Percentiles rank a stretch among this genome's conserved stretches.
Evolutionary conservation across 371 early-diverging fungal species (phyloP).

Genomic region (Mucor racemosus): DNA sequence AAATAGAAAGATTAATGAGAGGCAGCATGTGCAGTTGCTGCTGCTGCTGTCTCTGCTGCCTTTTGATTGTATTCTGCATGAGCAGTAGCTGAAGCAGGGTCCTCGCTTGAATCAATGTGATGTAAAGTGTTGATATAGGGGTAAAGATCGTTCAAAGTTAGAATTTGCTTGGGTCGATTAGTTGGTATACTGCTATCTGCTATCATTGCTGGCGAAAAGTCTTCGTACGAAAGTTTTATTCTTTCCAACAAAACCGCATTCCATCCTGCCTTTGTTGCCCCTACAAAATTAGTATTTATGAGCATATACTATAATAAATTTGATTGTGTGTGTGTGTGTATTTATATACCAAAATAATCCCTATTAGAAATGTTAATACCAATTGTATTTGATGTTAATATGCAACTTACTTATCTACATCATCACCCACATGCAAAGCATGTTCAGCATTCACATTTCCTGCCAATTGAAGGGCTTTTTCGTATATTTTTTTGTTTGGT

Average conservation of each 20-base stretch:
- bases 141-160: conserved; percentile 23
- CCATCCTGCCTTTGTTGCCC: conserved; percentile 47
- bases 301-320: too few species aligned
- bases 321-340: too few species aligned
- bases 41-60: too few species aligned
- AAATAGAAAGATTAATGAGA: not conserved
- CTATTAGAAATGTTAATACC: conserved; percentile 4
- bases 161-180: conserved; percentile 18
- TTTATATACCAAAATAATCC: conserved; percentile 25
- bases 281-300: conserved; percentile 14
- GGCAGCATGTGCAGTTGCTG: not conserved
- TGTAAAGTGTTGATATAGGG: conserved; percentile 25
- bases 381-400: not conserved
- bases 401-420: conserved; percentile 30
- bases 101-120: not conserved
- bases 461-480: conserved; percentile 35
- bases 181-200: conserved; percentile 23
- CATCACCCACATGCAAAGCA: conserved; percentile 35
- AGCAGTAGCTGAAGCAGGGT: not conserved
- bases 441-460: conserved; percentile 21
- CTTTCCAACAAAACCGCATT: conserved; percentile 42
- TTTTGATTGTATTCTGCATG: not conserved
- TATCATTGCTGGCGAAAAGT: conserved; percentile 34
- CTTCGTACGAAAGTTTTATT: conserved; percentile 31
- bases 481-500: conserved; percentile 42